Conservation (phyloP, 495 filamentous ascomycete genomes). For the Penicillium turbatum region DNA sequence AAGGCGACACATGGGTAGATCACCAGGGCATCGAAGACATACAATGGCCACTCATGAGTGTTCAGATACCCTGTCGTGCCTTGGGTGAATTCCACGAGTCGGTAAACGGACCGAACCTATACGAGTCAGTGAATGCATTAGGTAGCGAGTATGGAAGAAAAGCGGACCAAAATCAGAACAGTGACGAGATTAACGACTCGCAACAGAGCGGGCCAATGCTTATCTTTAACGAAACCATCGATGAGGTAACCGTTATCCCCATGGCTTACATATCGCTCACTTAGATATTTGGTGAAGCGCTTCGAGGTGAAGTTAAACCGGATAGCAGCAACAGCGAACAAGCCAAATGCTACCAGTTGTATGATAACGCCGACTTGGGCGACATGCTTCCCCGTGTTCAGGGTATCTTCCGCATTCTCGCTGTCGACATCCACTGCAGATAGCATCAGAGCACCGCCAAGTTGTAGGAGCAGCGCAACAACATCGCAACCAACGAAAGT, state of each 20-base stretch:
- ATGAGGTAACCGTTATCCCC: constrained; percentile 30
- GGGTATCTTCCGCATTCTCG: constrained; percentile 20
- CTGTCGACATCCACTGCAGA: constrained; percentile 27
- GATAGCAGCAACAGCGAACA: constrained; percentile 38
- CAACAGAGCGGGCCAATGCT: constrained; percentile 50
- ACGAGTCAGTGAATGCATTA: background rate
- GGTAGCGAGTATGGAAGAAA: background rate
- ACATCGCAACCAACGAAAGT: constrained; percentile 35
- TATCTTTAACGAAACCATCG: constrained; percentile 25
- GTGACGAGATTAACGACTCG: constrained; percentile 49
- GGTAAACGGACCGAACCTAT: constrained; percentile 56
- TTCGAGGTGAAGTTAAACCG: constrained; percentile 41
- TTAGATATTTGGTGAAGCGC: constrained; percentile 27
- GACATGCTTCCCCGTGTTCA: constrained; percentile 38
- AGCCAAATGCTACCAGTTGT: constrained; percentile 40
- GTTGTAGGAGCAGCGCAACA: constrained; percentile 27
- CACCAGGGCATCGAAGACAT: constrained; percentile 56
- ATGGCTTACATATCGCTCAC: constrained; percentile 23
- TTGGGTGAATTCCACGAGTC: constrained; percentile 58
- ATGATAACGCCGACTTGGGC: constrained; percentile 38
- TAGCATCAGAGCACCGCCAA: constrained; percentile 33
- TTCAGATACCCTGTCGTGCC: constrained; percentile 50
- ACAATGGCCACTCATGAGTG: constrained; percentile 54
- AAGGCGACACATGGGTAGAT: constrained; percentile 52
- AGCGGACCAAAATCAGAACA: constrained; percentile 51